Evolutionary conservation across 2,329 filamentous ascomycete species (phyloP), one percentile per base, ranked within the genome.

Genomic region (Stylonectria norvegica): DNA sequence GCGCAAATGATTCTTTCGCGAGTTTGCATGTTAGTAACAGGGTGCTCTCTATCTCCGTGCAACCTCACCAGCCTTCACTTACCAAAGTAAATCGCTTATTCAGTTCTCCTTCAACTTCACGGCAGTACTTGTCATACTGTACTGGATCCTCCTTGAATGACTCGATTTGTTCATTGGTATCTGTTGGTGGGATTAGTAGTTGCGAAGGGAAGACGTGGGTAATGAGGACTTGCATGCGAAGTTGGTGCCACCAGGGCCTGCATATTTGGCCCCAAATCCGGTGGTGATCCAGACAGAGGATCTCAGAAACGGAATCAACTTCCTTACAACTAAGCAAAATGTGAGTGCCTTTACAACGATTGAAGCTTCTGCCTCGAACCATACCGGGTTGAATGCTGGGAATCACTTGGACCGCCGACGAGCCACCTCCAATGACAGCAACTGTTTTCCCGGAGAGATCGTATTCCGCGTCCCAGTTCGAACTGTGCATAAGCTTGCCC

Each of bases 361-460:
- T n/a, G n/a, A n/a, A n/a, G n/a, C n/a, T n/a, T n/a, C 15, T 30
- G 27, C 8, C 8, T 30, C 27, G 15, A 30, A 10, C 27, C 14
- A 30, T 30, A 12, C 18, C 28, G 8, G n/a, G 17, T 9, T 37
- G 25, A n/a, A 78, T 66, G 28, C 66, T 63, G 2, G 75, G 70
- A 7, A 77, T 53, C 17, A 79, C 61, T 46, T 80, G 76, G 11
- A 79, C 66, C 1, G 73, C 76, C 1, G 73, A 75, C 14, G 75
- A 67, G 5, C 75, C 75, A 36, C 75, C 78, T 7, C 76, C 76
- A 35, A 81, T 76, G n/a, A 81, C 63, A 3, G 70, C 74, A 6
- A 79, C 69, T 0, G 62, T 67, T 53, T 78, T 79, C 43, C 65
- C 68, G n/a, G 63, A 54, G 41, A 68, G 66, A 35, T 76, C 68